A percentile compares a stretch with the other conserved stretches of the same genome.
phyloP scores from a whole-genome alignment of 2,329 filamentous ascomycete species.

The Ophiostoma ips region DNA sequence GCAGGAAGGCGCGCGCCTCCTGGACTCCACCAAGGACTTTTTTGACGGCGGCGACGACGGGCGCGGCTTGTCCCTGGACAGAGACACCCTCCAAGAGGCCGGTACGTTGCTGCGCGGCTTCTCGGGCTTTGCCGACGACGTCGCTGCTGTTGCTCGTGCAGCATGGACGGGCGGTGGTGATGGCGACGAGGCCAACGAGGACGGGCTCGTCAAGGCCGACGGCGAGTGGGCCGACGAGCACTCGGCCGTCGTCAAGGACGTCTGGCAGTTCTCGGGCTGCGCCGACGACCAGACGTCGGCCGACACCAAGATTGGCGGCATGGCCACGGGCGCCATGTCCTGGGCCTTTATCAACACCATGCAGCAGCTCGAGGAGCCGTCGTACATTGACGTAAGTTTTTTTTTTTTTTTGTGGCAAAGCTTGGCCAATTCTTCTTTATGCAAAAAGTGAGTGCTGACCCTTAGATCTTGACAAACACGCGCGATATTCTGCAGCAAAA shows the following conservation, averaged over 20 bases:
- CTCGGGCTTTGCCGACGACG: constrained; percentile 36
- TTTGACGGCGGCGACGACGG: background rate
- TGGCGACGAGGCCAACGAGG: constrained; percentile 19
- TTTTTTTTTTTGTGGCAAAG: too few species aligned
- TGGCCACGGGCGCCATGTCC: constrained; percentile 26
- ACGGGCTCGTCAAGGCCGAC: constrained; percentile 30
- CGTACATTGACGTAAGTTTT: constrained; percentile 22
- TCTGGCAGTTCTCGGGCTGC: constrained; percentile 29
- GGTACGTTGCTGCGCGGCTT: constrained; percentile 38
- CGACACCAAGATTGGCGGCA: constrained; percentile 24
- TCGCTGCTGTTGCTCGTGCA: constrained; percentile 26
- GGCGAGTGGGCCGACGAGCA: constrained; percentile 24
- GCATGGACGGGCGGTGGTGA: constrained; percentile 16
- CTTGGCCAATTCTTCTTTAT: too few species aligned
- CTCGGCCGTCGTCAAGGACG: constrained; percentile 21
- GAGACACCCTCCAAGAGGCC: constrained; percentile 33
- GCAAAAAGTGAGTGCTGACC: constrained; percentile 2
- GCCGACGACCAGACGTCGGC: constrained; percentile 26
- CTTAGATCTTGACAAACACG: constrained; percentile 14
- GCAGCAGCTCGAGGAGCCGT: constrained; percentile 16
- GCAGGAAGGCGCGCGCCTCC: constrained; percentile 33
- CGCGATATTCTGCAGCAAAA: constrained; percentile 14
- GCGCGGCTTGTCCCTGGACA: constrained; percentile 20
- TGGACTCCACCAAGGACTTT: constrained; percentile 14
- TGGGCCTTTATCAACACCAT: constrained; percentile 23